Base-by-base conservation (phyloP, 805 yeast genomes). In the Saturnispora halmiae region DNA sequence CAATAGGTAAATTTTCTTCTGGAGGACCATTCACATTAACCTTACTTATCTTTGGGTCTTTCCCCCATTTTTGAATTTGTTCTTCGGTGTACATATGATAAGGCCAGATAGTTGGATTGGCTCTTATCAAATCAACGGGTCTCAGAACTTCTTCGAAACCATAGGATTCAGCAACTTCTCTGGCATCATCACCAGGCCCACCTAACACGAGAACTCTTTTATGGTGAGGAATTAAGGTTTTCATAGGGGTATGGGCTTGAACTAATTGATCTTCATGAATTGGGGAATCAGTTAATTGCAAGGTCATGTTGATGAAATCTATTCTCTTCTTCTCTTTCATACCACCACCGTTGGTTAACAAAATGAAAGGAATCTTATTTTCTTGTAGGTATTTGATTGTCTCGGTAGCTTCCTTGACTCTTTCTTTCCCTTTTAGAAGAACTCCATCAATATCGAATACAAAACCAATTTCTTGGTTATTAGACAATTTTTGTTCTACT, bases 271-370 rank as follows among this genome's bases (percentile, higher is more conserved):
- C 58, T 2, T 75, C 69, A 16, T 70, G 61, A 11, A 79, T 57
- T 24, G 42, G 42, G 2, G 38, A 28, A 16, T 40, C 42, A 19
- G 33, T 36, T 10, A 40, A 16, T 18, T 40, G 42, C 11, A 40
- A 25, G 8, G 41, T 41, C 7, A 62, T 51, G 2, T 77, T 68
- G 6, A 84, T 56, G 26, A 67, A 70, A 2, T 66, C 64, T 2
- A 77, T 75, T 32, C 95, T 65, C n/a, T 67, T 68, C 4, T 52
- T 45, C 53, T 87, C 96, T 10, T 72, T 60, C 25, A 70, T 70
- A 2, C 96, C 96, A 6, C 96, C 96, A 16, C 96, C 96, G 56
- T 88, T 87, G 7, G 96, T 87, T 54, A 88, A 66, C 31, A 88
- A 55, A 14, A 86, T 75, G 63, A 77, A 88, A 2, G 96, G 95